Evolutionary conservation across 805 yeast genomes (phyloP), one percentile per base, ranked within the genome.

Genomic region (Saccharomycopsis lassenensis): DNA sequence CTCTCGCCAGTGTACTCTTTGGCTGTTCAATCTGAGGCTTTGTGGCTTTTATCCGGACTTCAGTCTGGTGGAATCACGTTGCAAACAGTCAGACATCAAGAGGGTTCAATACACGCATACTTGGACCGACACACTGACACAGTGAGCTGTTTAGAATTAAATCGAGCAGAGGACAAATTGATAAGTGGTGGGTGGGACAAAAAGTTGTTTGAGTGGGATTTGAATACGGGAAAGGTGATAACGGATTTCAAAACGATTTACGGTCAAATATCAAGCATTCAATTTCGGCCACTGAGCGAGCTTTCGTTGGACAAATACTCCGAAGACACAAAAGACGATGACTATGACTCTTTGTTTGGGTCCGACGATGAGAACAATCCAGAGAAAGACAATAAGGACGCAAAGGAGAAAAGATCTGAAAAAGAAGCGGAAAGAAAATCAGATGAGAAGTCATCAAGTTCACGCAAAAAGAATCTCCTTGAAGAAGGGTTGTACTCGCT

Each of bases 181-280:
- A 47, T 89, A 14, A 77, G 91, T 35, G 96, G 95, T 0, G 69
- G 85, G 12, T 91, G 97, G 98, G 98, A 91, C 59, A 79, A 73
- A 55, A 62, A 69, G 15, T 67, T 89, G 1, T 55, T 74, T 5
- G 72, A 77, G 45, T 89, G 96, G 95, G 98, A 91, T 56, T 62
- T 91, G 41, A 69, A 83, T 46, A 69, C 79, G 0, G 95, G 96
- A 1, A 55, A 61, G 12, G 53, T 63, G 7, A 50, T 63, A 2
- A 65, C 65, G 8, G 54, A 65, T 19, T 84, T 65, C 50, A 48
- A 55, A 2, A 77, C 74, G 1, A 64, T 76, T 22, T 63, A 81
- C 1, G 91, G 95, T 2, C 96, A 91, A 52, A 63, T 89, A 2
- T 77, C 94, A 2, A 68, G 76, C 29, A 52, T 89, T 7, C 81